Evolutionary conservation across 192 early-diverging fungal species (phyloP), one percentile per base, ranked within the genome.

Genomic region (Entomortierella chlamydospora): DNA sequence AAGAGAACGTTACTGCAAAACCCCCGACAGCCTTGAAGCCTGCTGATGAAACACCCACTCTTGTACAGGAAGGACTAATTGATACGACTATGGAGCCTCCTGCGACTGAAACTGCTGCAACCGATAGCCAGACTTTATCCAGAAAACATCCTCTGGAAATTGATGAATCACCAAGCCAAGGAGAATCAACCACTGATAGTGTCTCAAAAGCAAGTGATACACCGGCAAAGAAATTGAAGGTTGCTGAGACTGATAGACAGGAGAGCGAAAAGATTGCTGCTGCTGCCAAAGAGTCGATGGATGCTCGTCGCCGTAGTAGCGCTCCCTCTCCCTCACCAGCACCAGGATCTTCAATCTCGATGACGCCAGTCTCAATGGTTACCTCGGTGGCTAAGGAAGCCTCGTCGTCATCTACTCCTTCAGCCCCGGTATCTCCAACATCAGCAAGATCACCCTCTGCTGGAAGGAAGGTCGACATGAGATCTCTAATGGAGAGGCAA

Each of bases 281-380:
- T 17, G 61, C 73, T 0, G 67, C 61, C 15, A 69, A 62, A 34
- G 66, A 68, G 10, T 39, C 73, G 13, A 49, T 78, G 6, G 76
- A 79, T 42, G 62, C 68, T 8, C 76, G 55, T 42, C 68, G 76
- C 31, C 61, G 76, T 18, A 79, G 76, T 33, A 30, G 57, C 0
- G 76, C 76, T 0, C 76, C 76, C 15, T 79, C 76, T 1, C 76
- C 76, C 9, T 79, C 76, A 29, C 76, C 76, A 45, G 63, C 65
- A 28, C 68, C 63, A 23, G 45, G 43, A 23, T 45, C 41, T 20
- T 54, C 61, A n/a, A 39, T 10, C 17, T 39, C 57, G 2, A 60
- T 50, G 12, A 34, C 71, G 15, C 53, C 62, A 1, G 37, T 54
- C 8, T 41, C 68, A 1, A 2, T 25, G 4, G 20, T 28, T 33